Evolutionary conservation across 2,329 filamentous ascomycete genomes (phyloP), one percentile per base, ranked within the genome.

Genomic region (Colletotrichum sidae): DNA sequence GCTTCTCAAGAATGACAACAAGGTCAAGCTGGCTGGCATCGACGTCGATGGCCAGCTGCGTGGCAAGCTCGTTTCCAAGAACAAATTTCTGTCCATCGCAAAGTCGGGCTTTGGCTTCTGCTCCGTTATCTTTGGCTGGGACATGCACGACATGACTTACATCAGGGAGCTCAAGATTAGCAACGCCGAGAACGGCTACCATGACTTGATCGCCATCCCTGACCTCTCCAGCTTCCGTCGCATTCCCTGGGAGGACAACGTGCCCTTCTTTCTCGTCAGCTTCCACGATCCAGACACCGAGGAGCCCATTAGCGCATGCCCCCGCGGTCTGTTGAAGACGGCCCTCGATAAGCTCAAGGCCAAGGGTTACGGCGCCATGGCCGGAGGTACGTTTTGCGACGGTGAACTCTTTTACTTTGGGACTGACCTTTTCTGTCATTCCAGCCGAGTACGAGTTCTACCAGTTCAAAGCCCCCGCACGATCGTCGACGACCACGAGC

Each of bases 111-210:
- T 97, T 72, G 94, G 94, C 58, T 97, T 97, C 83, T 97, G 94
- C 83, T 96, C 92, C 17, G 93, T 97, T 70, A 89, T 97, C 69
- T 97, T 97, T 73, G 94, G 94, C 76, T 97, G 94, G 94, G 94
- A 97, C 79, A 97, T 97, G 93, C 94, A 97, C 78, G 94, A 97
- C 74, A 85, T 89, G 81, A 96, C 93, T 10, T 97, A 97, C 78
- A 90, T 92, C 76, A 88, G 86, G 71, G 94, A 97, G 79, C 86
- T 97, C 69, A 87, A 87, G 73, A 91, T 97, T 77, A 96, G 92
- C 79, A 97, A 97, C 80, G 92, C 92, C 70, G 90, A 93, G 73
- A 97, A 97, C 76, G 94, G 94, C 47, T 97, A 97, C 78, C 87
- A 90, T 69, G 94, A 97, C 77, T 80, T 97, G 47, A 85, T 97